These are phyloP conservation scores for Schoenoplectus triqueter DNA, from an alignment of 202 grass and related monocot genomes.

Conservation along the genomic window DNA sequence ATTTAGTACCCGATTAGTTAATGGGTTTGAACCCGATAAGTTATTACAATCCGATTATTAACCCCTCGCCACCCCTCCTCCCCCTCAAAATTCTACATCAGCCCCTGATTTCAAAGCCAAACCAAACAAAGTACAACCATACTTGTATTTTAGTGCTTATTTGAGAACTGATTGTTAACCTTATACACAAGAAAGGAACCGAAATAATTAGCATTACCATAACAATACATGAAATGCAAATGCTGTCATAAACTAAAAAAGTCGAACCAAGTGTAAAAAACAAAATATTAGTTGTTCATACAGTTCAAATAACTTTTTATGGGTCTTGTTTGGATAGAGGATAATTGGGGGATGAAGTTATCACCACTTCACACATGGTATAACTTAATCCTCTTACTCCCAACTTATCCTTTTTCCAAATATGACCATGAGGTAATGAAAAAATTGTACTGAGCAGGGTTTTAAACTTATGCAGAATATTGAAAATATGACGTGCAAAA, in stretches of 20 bases:
- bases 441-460: background rate
- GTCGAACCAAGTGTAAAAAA: background rate
- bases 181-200: background rate
- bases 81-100: too few relatives aligned
- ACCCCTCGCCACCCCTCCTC: too few relatives aligned
- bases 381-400: background rate
- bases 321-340: background rate
- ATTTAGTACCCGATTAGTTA: too few relatives aligned
- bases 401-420: too few relatives aligned
- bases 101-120: background rate
- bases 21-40: too few relatives aligned
- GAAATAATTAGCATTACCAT: background rate
- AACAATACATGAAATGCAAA: background rate
- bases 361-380: slow-evolving; percentile 3
- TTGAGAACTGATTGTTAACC: background rate
- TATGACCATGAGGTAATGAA: too few relatives aligned
- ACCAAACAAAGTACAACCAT: background rate
- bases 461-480: background rate
- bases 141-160: background rate
- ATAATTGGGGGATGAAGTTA: background rate
- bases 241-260: background rate
- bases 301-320: background rate
- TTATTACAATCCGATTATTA: too few relatives aligned
- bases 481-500: background rate
- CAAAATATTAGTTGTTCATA: background rate